Conservation (phyloP, 202 grass and related monocot genomes). For the Musa balbisiana region DNA sequence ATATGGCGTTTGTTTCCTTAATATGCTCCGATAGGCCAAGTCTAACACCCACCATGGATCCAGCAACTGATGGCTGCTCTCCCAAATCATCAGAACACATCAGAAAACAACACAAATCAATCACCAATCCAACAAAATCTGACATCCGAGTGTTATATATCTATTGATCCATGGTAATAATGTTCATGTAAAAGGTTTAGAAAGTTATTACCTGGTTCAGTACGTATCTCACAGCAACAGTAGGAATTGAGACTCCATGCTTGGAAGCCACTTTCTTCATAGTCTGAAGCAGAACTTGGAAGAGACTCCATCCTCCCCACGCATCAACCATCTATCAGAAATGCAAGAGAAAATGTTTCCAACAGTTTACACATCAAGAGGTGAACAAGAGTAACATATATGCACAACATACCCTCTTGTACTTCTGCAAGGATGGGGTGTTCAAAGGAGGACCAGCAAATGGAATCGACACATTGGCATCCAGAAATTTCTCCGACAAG, state of each 20-base stretch:
- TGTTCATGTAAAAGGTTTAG: neutral
- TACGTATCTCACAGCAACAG: constrained; percentile 82
- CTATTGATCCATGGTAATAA: neutral
- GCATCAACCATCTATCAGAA: constrained; percentile 82
- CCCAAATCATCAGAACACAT: neutral
- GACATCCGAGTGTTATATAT: neutral
- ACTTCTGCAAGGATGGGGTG: constrained; percentile 88
- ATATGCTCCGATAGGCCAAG: constrained; percentile 83
- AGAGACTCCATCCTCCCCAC: constrained; percentile 92
- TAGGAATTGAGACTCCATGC: constrained; percentile 68
- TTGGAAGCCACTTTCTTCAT: constrained; percentile 80
- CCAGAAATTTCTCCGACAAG: constrained; percentile 89
- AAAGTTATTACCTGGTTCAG: constrained; percentile 64
- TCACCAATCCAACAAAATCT: neutral
- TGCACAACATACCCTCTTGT: constrained; percentile 61
- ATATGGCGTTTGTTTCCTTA: constrained; percentile 59
- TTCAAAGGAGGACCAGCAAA: constrained; percentile 90
- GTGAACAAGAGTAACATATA: neutral
- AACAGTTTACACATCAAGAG: neutral
- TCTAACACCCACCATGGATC: constrained; percentile 79
- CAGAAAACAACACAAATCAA: neutral
- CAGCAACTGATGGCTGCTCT: constrained; percentile 44
- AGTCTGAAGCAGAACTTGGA: constrained; percentile 78
- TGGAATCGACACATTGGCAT: constrained; percentile 79
- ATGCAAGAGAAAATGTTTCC: constrained; percentile 6